A percentile compares a stretch with the other conserved stretches of the same genome.
These are phyloP conservation scores for Stevia rebaudiana DNA, from an alignment of 140 eudicot genomes.

Conservation along the genomic window DNA sequence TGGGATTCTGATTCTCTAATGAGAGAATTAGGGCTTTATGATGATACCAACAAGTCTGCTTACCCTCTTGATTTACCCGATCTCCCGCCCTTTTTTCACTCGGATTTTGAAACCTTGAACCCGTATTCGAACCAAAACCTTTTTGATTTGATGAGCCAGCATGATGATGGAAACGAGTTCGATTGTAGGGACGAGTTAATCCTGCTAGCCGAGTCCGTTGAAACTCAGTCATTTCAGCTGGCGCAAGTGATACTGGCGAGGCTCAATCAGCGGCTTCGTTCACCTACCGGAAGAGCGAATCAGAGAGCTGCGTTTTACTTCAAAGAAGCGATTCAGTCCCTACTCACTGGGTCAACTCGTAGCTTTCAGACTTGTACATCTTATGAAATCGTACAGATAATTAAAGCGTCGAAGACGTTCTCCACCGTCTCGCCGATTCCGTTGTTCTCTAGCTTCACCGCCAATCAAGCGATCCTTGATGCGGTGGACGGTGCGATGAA, in stretches of 20 bases:
- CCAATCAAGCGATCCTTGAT: conserved; percentile 85
- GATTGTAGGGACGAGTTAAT: conserved; percentile 63
- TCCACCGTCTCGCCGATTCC: conserved; percentile 73
- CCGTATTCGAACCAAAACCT: conserved; percentile 42
- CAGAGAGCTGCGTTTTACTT: conserved; percentile 86
- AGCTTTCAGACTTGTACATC: conserved; percentile 35
- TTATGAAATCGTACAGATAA: conserved; percentile 53
- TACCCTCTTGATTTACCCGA: conserved; percentile 16
- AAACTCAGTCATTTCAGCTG: conserved; percentile 66
- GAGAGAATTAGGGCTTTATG: conserved; percentile 66
- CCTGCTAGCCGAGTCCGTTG: conserved; percentile 70
- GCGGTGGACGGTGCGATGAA: conserved; percentile 60
- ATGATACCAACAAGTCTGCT: conserved; percentile 35
- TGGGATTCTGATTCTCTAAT: conserved; percentile 62
- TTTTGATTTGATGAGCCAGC: background rate
- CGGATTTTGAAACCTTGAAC: background rate
- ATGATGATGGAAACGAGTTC: conserved; percentile 12
- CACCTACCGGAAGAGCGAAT: conserved; percentile 62
- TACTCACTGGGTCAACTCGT: conserved; percentile 46
- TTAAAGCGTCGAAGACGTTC: conserved; percentile 62
- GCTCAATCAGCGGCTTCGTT: conserved; percentile 63
- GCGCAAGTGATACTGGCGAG: conserved; percentile 63
- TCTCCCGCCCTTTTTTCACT: background rate
- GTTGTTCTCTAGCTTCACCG: conserved; percentile 82
- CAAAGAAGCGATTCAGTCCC: conserved; percentile 77